phyloP scores from a whole-genome alignment of 345 rosid genomes.

The Hypericum perforatum region DNA sequence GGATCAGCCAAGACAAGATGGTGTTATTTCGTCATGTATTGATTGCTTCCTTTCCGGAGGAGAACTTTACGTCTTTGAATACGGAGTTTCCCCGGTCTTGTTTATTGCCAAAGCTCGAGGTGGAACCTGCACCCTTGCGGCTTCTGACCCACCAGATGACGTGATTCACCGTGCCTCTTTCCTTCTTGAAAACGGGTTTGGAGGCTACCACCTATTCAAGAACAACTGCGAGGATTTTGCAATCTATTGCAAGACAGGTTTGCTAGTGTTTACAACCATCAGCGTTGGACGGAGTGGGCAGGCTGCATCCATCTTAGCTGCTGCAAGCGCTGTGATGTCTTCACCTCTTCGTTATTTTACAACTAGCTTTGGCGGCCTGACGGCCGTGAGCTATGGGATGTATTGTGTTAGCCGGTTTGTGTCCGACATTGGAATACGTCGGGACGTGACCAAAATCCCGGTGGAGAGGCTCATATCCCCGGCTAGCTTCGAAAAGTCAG shows the following conservation, averaged over 20 bases:
- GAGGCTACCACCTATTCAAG: constrained; percentile 47
- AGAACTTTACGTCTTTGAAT: constrained; percentile 47
- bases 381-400: constrained; percentile 40
- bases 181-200: constrained; percentile 60
- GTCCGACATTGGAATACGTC: constrained; percentile 58
- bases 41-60: constrained; percentile 65
- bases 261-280: constrained; percentile 34
- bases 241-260: constrained; percentile 61
- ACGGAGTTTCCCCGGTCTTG: constrained; percentile 31
- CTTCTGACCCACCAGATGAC: constrained; percentile 46
- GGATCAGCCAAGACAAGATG: constrained; percentile 30
- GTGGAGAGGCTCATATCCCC: constrained; percentile 37
- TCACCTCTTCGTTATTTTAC: constrained; percentile 41
- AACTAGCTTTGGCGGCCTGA: constrained; percentile 46
- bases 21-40: constrained; percentile 58
- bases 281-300: constrained; percentile 72
- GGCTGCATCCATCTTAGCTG: constrained; percentile 48
- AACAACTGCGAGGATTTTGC: constrained; percentile 83
- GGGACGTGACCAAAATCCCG: constrained; percentile 36
- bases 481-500: neutral
- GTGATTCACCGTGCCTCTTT: constrained; percentile 46
- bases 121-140: constrained; percentile 65
- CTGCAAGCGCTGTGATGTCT: constrained; percentile 29
- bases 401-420: constrained; percentile 39
- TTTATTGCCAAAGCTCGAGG: constrained; percentile 62